phyloP scores from a whole-genome alignment of 208 protist genomes.

The Vickermania ingenoplastis region DNA sequence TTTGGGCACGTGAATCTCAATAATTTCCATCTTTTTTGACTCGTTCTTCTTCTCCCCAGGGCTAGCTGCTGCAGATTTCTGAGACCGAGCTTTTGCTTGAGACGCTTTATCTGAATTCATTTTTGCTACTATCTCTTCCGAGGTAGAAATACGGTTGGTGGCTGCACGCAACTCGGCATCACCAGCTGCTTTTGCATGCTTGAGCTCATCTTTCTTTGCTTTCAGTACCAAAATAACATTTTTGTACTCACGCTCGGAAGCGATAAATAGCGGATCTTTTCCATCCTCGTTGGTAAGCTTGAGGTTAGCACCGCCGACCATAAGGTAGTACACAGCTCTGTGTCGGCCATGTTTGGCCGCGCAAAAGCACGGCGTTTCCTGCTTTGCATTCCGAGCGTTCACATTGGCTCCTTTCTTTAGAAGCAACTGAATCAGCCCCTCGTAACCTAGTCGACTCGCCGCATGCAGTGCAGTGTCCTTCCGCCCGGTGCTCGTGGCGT shows the following conservation, averaged over 20 bases:
- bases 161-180: conserved; percentile 49
- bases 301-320: conserved; percentile 43
- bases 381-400: conserved; percentile 50
- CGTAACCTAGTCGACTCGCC: conserved; percentile 41
- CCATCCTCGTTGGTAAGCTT: conserved; percentile 63
- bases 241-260: conserved; percentile 74
- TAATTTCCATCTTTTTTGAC: conserved; percentile 41
- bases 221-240: conserved; percentile 77
- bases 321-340: conserved; percentile 52
- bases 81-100: conserved; percentile 12
- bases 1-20: conserved; percentile 62
- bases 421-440: conserved; percentile 29
- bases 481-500: conserved; percentile 34
- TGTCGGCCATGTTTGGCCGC: conserved; percentile 60
- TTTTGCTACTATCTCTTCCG: conserved; percentile 52
- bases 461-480: conserved; percentile 72
- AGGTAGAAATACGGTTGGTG: conserved; percentile 23
- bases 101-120: conserved; percentile 34
- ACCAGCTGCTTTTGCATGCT: conserved; percentile 53
- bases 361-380: conserved; percentile 72
- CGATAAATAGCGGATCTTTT: conserved; percentile 77
- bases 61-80: not conserved
- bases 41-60: not conserved
- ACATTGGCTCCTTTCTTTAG: conserved; percentile 39
- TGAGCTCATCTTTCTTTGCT: conserved; percentile 32